Evolutionary conservation across 139 green algal species (phyloP).

Genomic region (Chlorella sp.): DNA sequence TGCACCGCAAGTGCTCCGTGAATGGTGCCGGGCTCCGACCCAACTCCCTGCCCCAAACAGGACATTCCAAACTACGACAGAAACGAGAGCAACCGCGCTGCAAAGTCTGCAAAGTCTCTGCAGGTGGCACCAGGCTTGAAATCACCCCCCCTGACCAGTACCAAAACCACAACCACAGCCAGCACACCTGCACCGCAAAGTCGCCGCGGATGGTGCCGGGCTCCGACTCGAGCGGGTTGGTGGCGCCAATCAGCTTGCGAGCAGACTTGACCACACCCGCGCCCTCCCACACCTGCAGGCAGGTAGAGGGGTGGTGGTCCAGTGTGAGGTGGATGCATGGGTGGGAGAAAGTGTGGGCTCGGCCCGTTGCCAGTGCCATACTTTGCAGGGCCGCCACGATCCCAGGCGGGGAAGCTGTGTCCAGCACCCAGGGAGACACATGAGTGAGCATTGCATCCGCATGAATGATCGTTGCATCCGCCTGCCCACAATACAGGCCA

Average conservation of each 20-base stretch:
- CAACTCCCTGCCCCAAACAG: too few relatives aligned
- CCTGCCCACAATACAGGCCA: too few relatives aligned
- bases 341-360: not conserved
- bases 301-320: not conserved
- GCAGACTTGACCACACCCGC: conserved; percentile 92
- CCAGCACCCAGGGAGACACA: too few relatives aligned
- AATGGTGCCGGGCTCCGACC: too few relatives aligned
- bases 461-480: too few relatives aligned
- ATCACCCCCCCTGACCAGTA: not conserved
- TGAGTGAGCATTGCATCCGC: too few relatives aligned
- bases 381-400: too few relatives aligned
- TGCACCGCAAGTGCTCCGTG: too few relatives aligned
- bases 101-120: not conserved
- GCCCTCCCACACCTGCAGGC: conserved; percentile 93
- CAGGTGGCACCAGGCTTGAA: not conserved
- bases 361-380: too few relatives aligned
- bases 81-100: too few relatives aligned
- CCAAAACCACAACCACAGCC: not conserved
- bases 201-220: conserved; percentile 93
- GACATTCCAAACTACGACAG: too few relatives aligned
- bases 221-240: conserved; percentile 93
- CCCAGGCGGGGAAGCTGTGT: too few relatives aligned
- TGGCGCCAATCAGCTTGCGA: conserved; percentile 79
- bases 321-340: not conserved
- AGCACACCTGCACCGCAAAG: conserved; percentile 89